phyloP scores from a whole-genome alignment of 1,139 yeast genomes.

The Geotrichum fermentans region DNA sequence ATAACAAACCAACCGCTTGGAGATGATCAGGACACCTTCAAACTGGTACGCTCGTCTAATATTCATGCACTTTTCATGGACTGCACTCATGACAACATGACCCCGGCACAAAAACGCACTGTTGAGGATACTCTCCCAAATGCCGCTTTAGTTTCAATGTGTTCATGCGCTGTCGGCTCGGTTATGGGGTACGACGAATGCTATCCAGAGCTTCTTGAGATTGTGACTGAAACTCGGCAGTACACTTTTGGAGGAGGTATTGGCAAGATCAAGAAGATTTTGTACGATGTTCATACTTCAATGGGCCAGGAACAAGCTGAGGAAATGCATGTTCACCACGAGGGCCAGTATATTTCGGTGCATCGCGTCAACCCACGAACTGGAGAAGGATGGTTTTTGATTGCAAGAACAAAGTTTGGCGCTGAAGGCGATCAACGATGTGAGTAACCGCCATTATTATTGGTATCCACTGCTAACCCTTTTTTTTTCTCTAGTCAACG shows the following conservation, averaged over 20 bases:
- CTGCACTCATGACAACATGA: constrained; percentile 94
- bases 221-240: constrained; percentile 69
- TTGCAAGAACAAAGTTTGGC: constrained; percentile 77
- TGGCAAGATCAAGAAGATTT: constrained; percentile 57
- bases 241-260: constrained; percentile 70
- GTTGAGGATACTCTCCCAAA: constrained; percentile 94
- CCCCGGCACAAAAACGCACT: constrained; percentile 82
- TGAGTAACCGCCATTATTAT: constrained; percentile 24
- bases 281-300: constrained; percentile 58
- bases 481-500: constrained; percentile 51
- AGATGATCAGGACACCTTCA: constrained; percentile 25
- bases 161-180: constrained; percentile 91
- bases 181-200: constrained; percentile 93
- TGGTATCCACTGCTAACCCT: constrained; percentile 24
- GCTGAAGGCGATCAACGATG: constrained; percentile 35
- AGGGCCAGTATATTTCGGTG: constrained; percentile 84
- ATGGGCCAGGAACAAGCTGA: constrained; percentile 67
- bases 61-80: constrained; percentile 97
- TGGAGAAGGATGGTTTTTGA: constrained; percentile 83
- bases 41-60: constrained; percentile 56
- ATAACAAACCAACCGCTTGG: not conserved
- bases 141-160: constrained; percentile 89
- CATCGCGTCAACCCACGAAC: constrained; percentile 79
- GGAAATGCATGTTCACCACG: constrained; percentile 93
- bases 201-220: constrained; percentile 72